Evolutionary conservation across 176 grass and related monocot species (phyloP), one percentile per base, ranked within the genome.

Genomic region (Saccharum officinarum): DNA sequence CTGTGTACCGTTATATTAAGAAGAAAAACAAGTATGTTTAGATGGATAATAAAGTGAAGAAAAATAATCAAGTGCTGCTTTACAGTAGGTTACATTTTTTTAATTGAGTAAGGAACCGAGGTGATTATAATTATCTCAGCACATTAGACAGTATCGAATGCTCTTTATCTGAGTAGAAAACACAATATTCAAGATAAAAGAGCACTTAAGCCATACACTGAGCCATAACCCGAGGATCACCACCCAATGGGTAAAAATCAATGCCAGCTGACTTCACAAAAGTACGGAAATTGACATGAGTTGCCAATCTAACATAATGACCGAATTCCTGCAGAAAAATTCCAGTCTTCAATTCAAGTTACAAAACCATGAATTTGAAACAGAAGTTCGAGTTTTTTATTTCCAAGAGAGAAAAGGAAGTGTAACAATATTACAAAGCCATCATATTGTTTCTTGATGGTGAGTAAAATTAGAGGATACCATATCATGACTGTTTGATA

Each of bases 271-370:
- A 95, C 70, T 95, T 95, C 83, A 98, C 97, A 88, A 98, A 98
- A 87, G 78, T 92, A 71, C 60, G 54, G n/a, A 98, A 98, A 87
- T 98, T 98, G 75, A 79, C 79, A 91, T 98, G 97, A 81, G 97
- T 95, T 80, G 97, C 97, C 86, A 98, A 92, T 87, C 97, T 90
- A 83, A 98, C 97, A 94, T 92, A 86, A 85, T 98, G 97, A 64
- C 93, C 97, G 73, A 94, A 95, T 84, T 98, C 97, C 97, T 98
- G 93, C 80, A 92, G 40, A 72, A 83, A 83, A 55, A 61, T 4
- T 61, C 3, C 59, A 61, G 25, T 61, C 8, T 61, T 26, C 59
- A 61, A 61, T 61, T 61, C 59, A 25, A 25, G 59, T 11, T 61
- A 61, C 59, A 61, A 61, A 61, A 61, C 10, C 22, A 61, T 25